These are phyloP conservation scores for Aspergillus saccharolyticus DNA, from an alignment of 495 filamentous ascomycete species.

Conservation along the genomic window DNA sequence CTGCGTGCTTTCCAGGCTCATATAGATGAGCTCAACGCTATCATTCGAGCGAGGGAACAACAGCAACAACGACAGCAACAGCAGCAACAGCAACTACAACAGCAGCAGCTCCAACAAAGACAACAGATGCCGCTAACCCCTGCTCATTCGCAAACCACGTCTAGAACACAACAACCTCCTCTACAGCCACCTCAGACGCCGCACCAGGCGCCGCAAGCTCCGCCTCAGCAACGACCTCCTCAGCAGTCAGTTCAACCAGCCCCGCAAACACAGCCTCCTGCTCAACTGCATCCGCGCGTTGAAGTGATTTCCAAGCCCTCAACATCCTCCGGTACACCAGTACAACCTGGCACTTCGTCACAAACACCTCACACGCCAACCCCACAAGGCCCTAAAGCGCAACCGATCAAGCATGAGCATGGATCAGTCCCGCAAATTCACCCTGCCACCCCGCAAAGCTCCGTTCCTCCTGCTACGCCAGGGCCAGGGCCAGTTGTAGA, in stretches of 20 bases:
- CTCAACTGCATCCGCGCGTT: constrained; percentile 24
- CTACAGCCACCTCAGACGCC: constrained; percentile 10
- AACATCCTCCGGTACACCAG: constrained; percentile 25
- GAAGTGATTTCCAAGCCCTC: constrained; percentile 21
- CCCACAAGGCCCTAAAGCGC: constrained; percentile 14
- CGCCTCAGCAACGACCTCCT: constrained; percentile 12
- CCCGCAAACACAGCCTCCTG: constrained; percentile 17
- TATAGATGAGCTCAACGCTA: constrained; percentile 79
- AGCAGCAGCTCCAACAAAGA: constrained; percentile 17
- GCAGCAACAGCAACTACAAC: constrained; percentile 17
- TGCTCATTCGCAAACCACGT: constrained; percentile 6
- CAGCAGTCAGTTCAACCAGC: constrained; percentile 10
- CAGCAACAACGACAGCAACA: constrained; percentile 32
- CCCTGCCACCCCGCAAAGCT: constrained; percentile 15
- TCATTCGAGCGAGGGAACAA: constrained; percentile 46
- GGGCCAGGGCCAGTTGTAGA: constrained; percentile 17
- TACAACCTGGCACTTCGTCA: constrained; percentile 16
- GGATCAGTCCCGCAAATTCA: constrained; percentile 11
- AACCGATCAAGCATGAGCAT: constrained; percentile 35
- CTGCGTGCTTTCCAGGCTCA: constrained; percentile 85
- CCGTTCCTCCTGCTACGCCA: constrained; percentile 23
- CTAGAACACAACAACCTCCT: constrained; percentile 9
- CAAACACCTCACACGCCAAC: constrained; percentile 22
- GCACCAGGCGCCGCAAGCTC: constrained; percentile 8
- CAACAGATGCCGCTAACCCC: constrained; percentile 20